Conservation (phyloP, 2,329 filamentous ascomycete species). For the Hypoxylon rubiginosum region DNA sequence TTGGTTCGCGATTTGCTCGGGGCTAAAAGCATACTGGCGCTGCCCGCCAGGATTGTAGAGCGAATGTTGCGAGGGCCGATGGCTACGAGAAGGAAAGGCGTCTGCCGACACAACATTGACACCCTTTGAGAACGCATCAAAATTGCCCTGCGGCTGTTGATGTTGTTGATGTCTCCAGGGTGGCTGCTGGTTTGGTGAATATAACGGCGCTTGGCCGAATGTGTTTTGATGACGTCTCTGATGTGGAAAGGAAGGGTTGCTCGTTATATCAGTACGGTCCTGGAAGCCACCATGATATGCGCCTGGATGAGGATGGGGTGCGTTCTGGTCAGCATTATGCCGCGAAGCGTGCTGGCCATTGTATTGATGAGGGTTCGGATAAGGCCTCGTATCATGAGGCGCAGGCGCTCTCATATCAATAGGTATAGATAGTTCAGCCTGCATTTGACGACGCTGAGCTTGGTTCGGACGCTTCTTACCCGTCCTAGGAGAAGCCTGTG, state of each 20-base stretch:
- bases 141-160: conserved; percentile 36
- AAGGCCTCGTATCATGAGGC: conserved; percentile 47
- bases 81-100: conserved; percentile 43
- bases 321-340: conserved; percentile 40
- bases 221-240: conserved; percentile 36
- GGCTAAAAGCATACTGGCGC: conserved; percentile 49
- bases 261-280: conserved; percentile 29
- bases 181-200: conserved; percentile 35
- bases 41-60: conserved; percentile 51
- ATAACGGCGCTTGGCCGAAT: conserved; percentile 30
- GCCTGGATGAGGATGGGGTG: conserved; percentile 52
- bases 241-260: conserved; percentile 20
- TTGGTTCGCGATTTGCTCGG: conserved; percentile 65
- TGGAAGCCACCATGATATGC: conserved; percentile 33
- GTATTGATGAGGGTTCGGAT: conserved; percentile 52
- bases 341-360: conserved; percentile 43
- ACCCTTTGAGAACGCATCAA: conserved; percentile 37
- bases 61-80: conserved; percentile 44
- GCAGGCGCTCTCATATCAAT: conserved; percentile 60
- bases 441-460: conserved; percentile 74
- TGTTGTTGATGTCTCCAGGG: conserved; percentile 46
- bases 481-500: conserved; percentile 47
- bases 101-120: conserved; percentile 45
- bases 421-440: conserved; percentile 68
- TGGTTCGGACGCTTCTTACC: conserved; percentile 71